Conservation (phyloP, 192 early-diverging fungal species). For the Pilaira anomala region DNA sequence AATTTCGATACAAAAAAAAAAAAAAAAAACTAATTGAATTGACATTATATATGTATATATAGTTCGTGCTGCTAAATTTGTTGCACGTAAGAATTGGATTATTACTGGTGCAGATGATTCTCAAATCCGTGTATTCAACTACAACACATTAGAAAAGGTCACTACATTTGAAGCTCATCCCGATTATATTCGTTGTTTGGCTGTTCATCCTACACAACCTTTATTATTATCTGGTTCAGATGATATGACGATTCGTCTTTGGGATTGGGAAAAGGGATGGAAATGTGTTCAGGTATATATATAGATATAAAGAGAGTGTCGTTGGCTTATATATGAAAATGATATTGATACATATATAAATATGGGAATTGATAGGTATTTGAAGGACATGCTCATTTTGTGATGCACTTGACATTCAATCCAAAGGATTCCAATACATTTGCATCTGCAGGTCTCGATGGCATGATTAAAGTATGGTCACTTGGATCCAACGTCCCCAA, state of each 20-base stretch:
- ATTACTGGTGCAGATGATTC: slow-evolving; percentile 96
- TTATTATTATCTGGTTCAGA: slow-evolving; percentile 92
- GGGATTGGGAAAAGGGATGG: slow-evolving; percentile 99
- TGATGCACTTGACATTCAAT: slow-evolving; percentile 96
- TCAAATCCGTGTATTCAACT: slow-evolving; percentile 98
- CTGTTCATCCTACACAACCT: slow-evolving; percentile 95
- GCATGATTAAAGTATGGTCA: slow-evolving; percentile 97
- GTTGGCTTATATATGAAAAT: no score
- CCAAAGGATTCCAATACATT: slow-evolving; percentile 99
- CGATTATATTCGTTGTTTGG: slow-evolving; percentile 96
- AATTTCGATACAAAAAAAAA: neutral
- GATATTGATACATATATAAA: no score
- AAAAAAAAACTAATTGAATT: neutral
- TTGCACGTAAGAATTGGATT: slow-evolving; percentile 96
- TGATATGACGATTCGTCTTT: slow-evolving; percentile 96
- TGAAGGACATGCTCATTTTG: slow-evolving; percentile 96
- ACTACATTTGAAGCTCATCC: slow-evolving; percentile 92
- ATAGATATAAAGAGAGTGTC: neutral
- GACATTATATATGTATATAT: neutral
- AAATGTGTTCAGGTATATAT: slow-evolving; percentile 77
- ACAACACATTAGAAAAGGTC: slow-evolving; percentile 99
- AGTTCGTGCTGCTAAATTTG: slow-evolving; percentile 98
- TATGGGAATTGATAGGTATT: slow-evolving; percentile 69
- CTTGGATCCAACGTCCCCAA: slow-evolving; percentile 90
- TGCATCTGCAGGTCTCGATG: slow-evolving; percentile 94